Conservation (phyloP, 352 stramenopile species). For the Phytophthora citricola region DNA sequence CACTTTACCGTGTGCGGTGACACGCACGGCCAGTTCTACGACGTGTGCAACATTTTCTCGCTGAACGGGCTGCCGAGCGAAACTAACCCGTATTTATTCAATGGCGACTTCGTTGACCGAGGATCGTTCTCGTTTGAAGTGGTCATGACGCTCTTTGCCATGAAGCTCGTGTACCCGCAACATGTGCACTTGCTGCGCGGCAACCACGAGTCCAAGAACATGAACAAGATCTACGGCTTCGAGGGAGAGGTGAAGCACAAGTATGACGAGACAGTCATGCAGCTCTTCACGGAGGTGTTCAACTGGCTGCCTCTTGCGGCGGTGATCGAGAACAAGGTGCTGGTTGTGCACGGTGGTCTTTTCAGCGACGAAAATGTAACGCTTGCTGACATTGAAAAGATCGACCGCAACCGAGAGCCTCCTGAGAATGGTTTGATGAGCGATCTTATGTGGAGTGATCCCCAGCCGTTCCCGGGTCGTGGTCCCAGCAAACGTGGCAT, state of each 20-base stretch:
- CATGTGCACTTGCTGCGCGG: slow-evolving; percentile 95
- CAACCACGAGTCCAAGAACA: slow-evolving; percentile 99
- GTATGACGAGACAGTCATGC: slow-evolving; percentile 99
- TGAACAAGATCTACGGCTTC: slow-evolving; percentile 99
- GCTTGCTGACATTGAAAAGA: slow-evolving; percentile 95
- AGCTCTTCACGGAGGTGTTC: slow-evolving; percentile 99
- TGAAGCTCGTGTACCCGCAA: slow-evolving; percentile 95
- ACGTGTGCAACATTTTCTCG: slow-evolving; percentile 99
- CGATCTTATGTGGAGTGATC: slow-evolving; percentile 96
- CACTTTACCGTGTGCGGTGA: slow-evolving; percentile 98
- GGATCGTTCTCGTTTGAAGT: slow-evolving; percentile 99
- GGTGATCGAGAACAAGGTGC: slow-evolving; percentile 94
- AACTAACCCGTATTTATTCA: slow-evolving; percentile 99
- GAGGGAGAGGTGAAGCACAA: slow-evolving; percentile 99
- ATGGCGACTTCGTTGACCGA: slow-evolving; percentile 99
- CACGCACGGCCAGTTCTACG: slow-evolving; percentile 99
- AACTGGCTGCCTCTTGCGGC: slow-evolving; percentile 95
- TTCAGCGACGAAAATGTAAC: slow-evolving; percentile 95
- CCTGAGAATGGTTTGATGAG: slow-evolving; percentile 94
- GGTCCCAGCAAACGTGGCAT: slow-evolving; percentile 97
- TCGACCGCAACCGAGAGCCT: slow-evolving; percentile 95
- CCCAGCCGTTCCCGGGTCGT: slow-evolving; percentile 96
- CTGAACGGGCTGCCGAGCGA: slow-evolving; percentile 96
- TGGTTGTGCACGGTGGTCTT: slow-evolving; percentile 98
- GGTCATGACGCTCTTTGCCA: slow-evolving; percentile 97